Evolutionary conservation across 2,329 filamentous ascomycete species (phyloP).

Genomic region (Cercospora sesami): DNA sequence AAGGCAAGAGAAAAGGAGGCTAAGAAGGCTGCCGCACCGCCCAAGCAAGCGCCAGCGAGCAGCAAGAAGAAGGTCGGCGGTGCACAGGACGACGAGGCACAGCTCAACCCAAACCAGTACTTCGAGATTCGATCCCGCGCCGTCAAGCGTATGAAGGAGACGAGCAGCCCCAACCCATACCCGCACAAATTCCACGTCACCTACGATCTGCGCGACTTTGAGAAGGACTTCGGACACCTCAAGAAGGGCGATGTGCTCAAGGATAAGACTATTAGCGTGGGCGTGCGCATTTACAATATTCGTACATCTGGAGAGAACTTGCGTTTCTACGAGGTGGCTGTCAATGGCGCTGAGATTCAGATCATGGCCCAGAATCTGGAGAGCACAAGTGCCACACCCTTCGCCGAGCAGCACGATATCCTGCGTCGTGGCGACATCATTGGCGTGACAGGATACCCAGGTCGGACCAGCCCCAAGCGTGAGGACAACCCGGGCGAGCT

Average conservation of each 20-base stretch:
- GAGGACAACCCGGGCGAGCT: slow-evolving; percentile 75
- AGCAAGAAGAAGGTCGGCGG: slow-evolving; percentile 62
- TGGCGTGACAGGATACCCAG: slow-evolving; percentile 80
- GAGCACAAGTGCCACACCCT: slow-evolving; percentile 66
- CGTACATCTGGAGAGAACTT: slow-evolving; percentile 80
- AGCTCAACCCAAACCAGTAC: slow-evolving; percentile 82
- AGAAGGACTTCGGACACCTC: slow-evolving; percentile 73
- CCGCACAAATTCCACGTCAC: slow-evolving; percentile 91
- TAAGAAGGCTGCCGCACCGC: slow-evolving; percentile 80
- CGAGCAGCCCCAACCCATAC: slow-evolving; percentile 77
- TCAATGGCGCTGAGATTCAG: slow-evolving; percentile 76
- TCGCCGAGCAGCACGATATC: slow-evolving; percentile 85
- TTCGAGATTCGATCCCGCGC: slow-evolving; percentile 90
- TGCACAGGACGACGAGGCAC: slow-evolving; percentile 65
- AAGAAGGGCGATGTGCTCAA: slow-evolving; percentile 84
- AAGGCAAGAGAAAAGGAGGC: slow-evolving; percentile 86
- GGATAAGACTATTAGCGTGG: slow-evolving; percentile 73
- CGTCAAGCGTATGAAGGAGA: slow-evolving; percentile 73
- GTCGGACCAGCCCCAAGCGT: slow-evolving; percentile 80
- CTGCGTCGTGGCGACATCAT: slow-evolving; percentile 91
- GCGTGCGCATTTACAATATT: slow-evolving; percentile 86
- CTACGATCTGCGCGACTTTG: slow-evolving; percentile 78
- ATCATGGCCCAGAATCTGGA: slow-evolving; percentile 89
- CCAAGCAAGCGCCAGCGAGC: slow-evolving; percentile 58
- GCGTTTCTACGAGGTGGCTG: slow-evolving; percentile 84